Base-by-base conservation (phyloP, 2,329 filamentous ascomycete genomes). In the Setomelanomma holmii region DNA sequence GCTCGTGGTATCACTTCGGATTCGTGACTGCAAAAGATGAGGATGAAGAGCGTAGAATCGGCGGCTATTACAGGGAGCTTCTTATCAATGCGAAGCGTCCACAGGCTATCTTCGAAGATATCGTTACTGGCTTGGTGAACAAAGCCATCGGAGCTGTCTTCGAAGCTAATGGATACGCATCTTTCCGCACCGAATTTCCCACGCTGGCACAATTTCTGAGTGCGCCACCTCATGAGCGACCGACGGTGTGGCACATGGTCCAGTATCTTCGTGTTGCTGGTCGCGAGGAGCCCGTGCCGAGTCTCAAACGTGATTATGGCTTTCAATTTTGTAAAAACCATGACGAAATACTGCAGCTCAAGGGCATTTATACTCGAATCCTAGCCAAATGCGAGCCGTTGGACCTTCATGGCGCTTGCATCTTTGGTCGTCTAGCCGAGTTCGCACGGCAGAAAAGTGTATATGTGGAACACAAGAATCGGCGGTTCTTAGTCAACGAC, bases 261-360 rank as follows among this genome's bases (percentile, higher is more conserved):
- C 63, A 68, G 1, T 72, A 68, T 40, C 17, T 68, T 0, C 30
- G 42, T 0, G 33, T 48, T 1, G 4, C 14, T 0, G 5, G 23
- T 0, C 51, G 42, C 8, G 58, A 46, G 1, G 53, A 66, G 2
- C 59, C 67, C 0, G 33, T 41, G 1, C 42, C 53, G 0, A 49
- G 35, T 3, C 34, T 68, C 0, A 48, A 51, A 4, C 51, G 59
- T 0, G 67, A 70, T 21, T 71, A 65, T 7, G 66, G 66, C 0
- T 67, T 65, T 16, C 39, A 24, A 0, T 44, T 45, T 5, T 64
- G 60, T 14, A 50, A 22, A 0, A 45, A 50, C 1, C 51, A 62
- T 4, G 56, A 70, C 0, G 56, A 69, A 4, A 62, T 68, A 0
- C 10, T n/a, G 2, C 17, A 14, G 0, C 38, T 66, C 4, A 69